A percentile compares a stretch with the other conserved stretches of the same genome.
phyloP scores from a whole-genome alignment of 2,329 filamentous ascomycete species.

The Nothomitra cinnamomea region DNA sequence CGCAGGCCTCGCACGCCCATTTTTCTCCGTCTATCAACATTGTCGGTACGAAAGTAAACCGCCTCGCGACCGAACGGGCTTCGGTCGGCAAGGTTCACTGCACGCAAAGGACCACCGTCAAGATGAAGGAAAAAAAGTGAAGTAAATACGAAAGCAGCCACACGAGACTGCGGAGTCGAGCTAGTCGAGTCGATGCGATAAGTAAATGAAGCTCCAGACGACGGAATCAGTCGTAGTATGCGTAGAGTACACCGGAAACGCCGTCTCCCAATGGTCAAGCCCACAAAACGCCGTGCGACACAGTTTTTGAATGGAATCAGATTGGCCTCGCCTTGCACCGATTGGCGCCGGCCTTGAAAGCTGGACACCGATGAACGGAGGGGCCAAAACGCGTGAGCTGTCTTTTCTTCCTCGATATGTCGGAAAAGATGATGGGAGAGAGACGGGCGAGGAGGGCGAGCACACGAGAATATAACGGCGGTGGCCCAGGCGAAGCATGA shows the following conservation, averaged over 20 bases:
- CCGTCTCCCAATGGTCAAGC: conserved; percentile 1
- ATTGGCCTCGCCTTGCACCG: conserved; percentile 4
- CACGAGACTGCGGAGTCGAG: conserved; percentile 4
- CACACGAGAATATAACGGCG: conserved; percentile 3
- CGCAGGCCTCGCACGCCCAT: conserved; percentile 94
- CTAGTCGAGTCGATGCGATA: conserved; percentile 5
- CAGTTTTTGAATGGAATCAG: conserved; percentile 1
- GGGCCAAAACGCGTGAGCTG: conserved; percentile 4
- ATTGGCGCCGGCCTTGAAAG: conserved; percentile 6
- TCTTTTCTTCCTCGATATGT: conserved; percentile 3
- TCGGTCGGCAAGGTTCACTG: background rate
- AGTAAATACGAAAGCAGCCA: background rate
- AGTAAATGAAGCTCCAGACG: background rate
- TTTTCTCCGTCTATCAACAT: conserved; percentile 94
- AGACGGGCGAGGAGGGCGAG: background rate
- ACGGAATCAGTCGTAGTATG: background rate
- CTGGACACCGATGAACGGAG: conserved; percentile 2
- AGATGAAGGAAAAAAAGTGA: background rate
- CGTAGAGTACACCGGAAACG: conserved; percentile 2
- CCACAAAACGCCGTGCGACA: conserved; percentile 2
- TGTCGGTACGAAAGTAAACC: conserved; percentile 4
- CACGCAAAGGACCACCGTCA: background rate
- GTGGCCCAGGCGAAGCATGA: conserved; percentile 1
- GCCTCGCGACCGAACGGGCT: conserved; percentile 1
- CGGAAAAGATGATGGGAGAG: conserved; percentile 4